Conservation (phyloP, 306 rosid genomes). For the Luffa acutangula region DNA sequence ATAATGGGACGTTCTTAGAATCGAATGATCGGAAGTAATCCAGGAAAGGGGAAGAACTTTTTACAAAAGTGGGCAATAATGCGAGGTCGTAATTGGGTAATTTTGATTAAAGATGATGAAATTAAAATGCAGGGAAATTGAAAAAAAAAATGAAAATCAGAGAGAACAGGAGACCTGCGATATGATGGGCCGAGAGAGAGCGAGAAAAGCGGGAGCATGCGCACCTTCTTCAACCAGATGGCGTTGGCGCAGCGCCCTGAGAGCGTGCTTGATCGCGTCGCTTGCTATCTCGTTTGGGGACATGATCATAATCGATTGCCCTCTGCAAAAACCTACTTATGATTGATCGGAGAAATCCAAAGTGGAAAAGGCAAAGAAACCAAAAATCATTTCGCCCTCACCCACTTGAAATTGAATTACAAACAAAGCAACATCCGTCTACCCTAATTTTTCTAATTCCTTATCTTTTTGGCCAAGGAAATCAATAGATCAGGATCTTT, state of each 20-base stretch:
- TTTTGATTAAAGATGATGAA: not conserved
- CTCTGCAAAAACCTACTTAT: not conserved
- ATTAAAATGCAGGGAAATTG: not conserved
- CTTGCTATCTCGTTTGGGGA: conserved; percentile 29
- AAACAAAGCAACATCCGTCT: not conserved
- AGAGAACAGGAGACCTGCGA: conserved; percentile 40
- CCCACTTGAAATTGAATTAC: not conserved
- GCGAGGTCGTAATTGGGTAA: not conserved
- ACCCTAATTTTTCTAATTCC: not conserved
- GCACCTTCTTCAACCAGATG: conserved; percentile 96
- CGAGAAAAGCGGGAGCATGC: conserved; percentile 72
- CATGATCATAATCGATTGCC: conserved; percentile 1
- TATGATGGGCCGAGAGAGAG: conserved; percentile 60
- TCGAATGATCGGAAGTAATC: not conserved
- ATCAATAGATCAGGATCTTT: not conserved
- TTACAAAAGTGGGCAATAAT: not conserved
- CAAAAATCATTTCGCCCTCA: not conserved
- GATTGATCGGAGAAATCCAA: conserved; percentile 11
- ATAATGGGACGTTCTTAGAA: not conserved
- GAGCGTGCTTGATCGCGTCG: conserved; percentile 67
- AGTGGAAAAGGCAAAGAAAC: not conserved
- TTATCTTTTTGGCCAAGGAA: not conserved
- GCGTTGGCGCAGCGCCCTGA: conserved; percentile 71
- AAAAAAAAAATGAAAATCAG: not conserved
- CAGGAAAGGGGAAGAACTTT: not conserved